phyloP scores from a whole-genome alignment of 2,329 filamentous ascomycete genomes.

The Fusarium duplospermum region DNA sequence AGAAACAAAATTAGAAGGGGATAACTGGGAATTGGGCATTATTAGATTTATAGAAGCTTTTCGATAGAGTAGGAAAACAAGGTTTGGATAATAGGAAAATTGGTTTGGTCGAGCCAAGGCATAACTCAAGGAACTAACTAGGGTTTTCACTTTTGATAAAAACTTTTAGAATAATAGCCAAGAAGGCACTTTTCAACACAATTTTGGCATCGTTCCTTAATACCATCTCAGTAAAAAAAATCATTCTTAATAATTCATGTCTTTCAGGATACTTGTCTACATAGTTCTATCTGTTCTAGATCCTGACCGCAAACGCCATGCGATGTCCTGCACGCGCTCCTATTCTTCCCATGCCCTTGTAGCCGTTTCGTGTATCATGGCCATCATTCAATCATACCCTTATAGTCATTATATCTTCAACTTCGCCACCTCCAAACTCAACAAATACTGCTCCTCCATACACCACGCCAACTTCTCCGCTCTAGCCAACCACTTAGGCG shows the following conservation, averaged over 20 bases:
- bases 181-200: neutral
- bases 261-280: neutral
- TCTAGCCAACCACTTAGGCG: neutral
- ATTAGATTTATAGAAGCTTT: neutral
- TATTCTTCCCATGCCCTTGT: neutral
- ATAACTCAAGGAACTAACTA: neutral
- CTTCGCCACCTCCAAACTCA: neutral
- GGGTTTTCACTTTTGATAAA: neutral
- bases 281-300: neutral
- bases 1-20: neutral
- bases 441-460: neutral
- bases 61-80: neutral
- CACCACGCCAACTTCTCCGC: neutral
- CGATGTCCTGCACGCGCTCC: neutral
- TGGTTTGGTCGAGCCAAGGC: neutral
- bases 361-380: neutral
- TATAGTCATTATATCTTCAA: neutral
- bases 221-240: neutral
- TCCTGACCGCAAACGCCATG: neutral
- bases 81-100: neutral
- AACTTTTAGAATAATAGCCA: neutral
- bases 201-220: neutral
- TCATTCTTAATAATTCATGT: neutral
- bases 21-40: neutral
- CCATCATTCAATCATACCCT: neutral